Conservation (phyloP, 140 eudicot species). For the Flaveria floridana region DNA sequence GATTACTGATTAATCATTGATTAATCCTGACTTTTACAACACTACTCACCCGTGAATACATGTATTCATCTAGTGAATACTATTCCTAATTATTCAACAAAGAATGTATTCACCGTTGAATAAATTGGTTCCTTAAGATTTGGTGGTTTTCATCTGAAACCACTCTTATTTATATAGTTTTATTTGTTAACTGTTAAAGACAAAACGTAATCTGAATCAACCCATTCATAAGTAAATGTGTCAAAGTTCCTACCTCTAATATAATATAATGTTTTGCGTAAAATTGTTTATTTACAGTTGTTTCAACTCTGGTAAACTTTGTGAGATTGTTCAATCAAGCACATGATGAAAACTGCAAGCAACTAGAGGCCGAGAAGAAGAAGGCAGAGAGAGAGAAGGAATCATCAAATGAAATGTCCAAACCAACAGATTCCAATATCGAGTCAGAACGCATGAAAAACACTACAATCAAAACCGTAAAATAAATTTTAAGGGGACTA, state of each 20-base stretch:
- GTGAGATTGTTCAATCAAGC: constrained; percentile 72
- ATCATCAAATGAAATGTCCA: constrained; percentile 45
- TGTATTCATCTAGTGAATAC: no score
- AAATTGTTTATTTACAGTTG: constrained; percentile 45
- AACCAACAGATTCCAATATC: constrained; percentile 29
- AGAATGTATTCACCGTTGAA: not conserved
- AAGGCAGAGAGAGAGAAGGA: constrained; percentile 60
- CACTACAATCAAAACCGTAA: constrained; percentile 28
- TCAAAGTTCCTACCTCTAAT: not conserved
- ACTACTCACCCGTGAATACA: no score
- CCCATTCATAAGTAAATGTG: no score
- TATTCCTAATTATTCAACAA: no score
- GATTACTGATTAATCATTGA: no score
- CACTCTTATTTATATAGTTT: not conserved
- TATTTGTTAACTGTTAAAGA: not conserved
- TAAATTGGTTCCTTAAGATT: not conserved
- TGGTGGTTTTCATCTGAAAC: not conserved
- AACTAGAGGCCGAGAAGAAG: constrained; percentile 71
- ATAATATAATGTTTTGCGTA: not conserved
- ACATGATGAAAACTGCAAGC: constrained; percentile 73
- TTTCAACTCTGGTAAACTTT: constrained; percentile 64
- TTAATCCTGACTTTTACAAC: no score
- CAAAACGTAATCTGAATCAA: no score
- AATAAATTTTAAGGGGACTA: constrained; percentile 31
- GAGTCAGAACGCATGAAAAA: constrained; percentile 32